Percentiles rank a stretch among this genome's conserved stretches.
phyloP scores from a whole-genome alignment of 495 filamentous ascomycete species.

The Podospora didyma region DNA sequence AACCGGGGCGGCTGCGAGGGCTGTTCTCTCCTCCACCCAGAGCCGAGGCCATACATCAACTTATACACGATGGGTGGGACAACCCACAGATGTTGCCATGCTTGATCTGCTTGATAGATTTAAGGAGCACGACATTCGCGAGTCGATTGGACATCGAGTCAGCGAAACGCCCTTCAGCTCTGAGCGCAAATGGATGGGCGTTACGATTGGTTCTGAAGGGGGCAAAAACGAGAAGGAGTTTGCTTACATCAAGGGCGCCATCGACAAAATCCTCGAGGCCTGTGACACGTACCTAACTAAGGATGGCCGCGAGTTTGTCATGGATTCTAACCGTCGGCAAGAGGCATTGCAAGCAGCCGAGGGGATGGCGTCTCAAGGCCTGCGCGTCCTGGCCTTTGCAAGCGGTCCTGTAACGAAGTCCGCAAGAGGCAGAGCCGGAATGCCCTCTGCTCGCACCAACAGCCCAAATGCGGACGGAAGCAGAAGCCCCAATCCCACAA shows the following conservation, averaged over 20 bases:
- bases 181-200: constrained; percentile 98
- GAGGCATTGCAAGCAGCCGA: constrained; percentile 79
- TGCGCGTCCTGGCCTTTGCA: constrained; percentile 87
- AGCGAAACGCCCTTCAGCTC: constrained; percentile 93
- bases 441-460: constrained; percentile 19
- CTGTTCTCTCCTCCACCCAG: constrained; percentile 74
- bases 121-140: constrained; percentile 84
- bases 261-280: constrained; percentile 79
- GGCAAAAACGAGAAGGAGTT: constrained; percentile 56
- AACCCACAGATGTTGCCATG: constrained; percentile 94
- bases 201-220: constrained; percentile 65
- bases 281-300: constrained; percentile 89
- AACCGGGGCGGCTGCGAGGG: constrained; percentile 63
- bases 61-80: constrained; percentile 90
- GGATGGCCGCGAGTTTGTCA: constrained; percentile 79
- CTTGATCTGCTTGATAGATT: constrained; percentile 87
- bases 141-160: constrained; percentile 71
- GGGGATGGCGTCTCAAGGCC: constrained; percentile 85
- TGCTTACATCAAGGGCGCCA: constrained; percentile 91
- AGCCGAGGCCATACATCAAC: constrained; percentile 52
- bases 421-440: constrained; percentile 27
- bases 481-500: constrained; percentile 37
- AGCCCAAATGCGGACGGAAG: constrained; percentile 29
- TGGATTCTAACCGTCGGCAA: constrained; percentile 73
- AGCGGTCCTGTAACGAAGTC: constrained; percentile 57